Base-by-base conservation (phyloP, 257 asterid genomes). In the Linderniella brevidens region DNA sequence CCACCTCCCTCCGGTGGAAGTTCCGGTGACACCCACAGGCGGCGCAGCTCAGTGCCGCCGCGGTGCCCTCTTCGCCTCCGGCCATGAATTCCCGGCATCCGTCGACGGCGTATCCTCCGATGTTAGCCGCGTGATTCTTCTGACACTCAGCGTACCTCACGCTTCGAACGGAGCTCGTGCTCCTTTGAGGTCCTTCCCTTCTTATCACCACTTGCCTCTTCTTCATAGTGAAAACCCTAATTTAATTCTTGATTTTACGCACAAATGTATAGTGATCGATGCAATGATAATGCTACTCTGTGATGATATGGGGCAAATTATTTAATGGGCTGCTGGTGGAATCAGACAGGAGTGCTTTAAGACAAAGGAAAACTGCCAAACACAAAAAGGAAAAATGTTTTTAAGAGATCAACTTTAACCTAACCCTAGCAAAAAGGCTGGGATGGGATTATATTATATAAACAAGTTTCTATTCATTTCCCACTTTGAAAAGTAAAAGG, bases 81-180 rank as follows among this genome's bases (percentile, higher is more conserved):
- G 86, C 74, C 81, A 76, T 73, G 70, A 76, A 76, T 51, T 76
- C 86, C 55, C 86, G 72, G 68, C 86, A 76, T 0, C 86, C 86
- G 14, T 76, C 86, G 3, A 76, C 86, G 0, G 78, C 85, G 50
- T 69, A 59, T 1, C 85, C 85, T 4, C 85, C 85, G 25, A 72
- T 69, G 48, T 64, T 72, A 4, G 75, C 80, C 44, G 85, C 85
- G 41, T 76, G 85, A 32, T 76, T 76, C 55, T 61, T 69, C 64
- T 73, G 86, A 51, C 86, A 76, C 42, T 76, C 86, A 4, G 58
- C 76, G 54, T 73, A 76, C 39, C 86, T 35, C 11, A 73, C 67
- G 13, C 67, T 52, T 29, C 58, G 46, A 14, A 58, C 60, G 35
- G 44, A 52, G 50, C 71, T 64, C 13, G 60, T 60, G 1, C 69